Evolutionary conservation across 768 basidiomycete genomes (phyloP), one percentile per base, ranked within the genome.

Genomic region (Megacollybia marginata): DNA sequence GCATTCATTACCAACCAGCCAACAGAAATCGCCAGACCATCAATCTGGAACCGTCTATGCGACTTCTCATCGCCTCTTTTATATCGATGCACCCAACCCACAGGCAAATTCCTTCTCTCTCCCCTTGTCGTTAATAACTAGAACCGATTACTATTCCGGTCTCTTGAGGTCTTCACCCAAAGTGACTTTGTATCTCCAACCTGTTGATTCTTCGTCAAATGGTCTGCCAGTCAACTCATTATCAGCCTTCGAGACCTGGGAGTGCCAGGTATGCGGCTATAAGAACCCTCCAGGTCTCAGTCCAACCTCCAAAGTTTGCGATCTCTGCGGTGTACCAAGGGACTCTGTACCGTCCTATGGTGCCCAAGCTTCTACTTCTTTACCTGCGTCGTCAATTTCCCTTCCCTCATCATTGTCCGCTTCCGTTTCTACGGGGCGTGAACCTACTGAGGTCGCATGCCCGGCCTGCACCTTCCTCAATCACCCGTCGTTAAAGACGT

Each of bases 391-490:
- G 23, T 66, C 69, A 23, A 54, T 64, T 18, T 72, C 71, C 2
- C 66, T 76, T 18, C 69, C 71, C 16, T 51, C 74, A 1, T 72
- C 77, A 1, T 64, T 64, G 4, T 61, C 69, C 1, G 62, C 69
- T 6, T 62, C 71, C 20, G 54, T 68, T 48, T 61, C 67, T 42
- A 62, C 64, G 16, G 54, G 51, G 33, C 61, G 64, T 38, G 55
- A 54, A 56, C 52, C 58, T 54, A 6, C 8, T 53, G 52, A 23
- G 33, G 71, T 87, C 42, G 66, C 85, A 12, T 99, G 95, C 64
- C 77, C 83, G 1, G 83, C 82, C 1, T 99, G 96, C 62, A 98
- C 95, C 1, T 99, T 94, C 62, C 70, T 94, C 11, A 99, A 99
- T 65, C 83, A 88, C 52, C 80, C 81, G 0, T 83, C 79, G 1